Percentiles rank a stretch among this genome's conserved stretches.
These are phyloP conservation scores for Pyricularia sp. DNA, from an alignment of 2,329 filamentous ascomycete genomes.

Conservation along the genomic window DNA sequence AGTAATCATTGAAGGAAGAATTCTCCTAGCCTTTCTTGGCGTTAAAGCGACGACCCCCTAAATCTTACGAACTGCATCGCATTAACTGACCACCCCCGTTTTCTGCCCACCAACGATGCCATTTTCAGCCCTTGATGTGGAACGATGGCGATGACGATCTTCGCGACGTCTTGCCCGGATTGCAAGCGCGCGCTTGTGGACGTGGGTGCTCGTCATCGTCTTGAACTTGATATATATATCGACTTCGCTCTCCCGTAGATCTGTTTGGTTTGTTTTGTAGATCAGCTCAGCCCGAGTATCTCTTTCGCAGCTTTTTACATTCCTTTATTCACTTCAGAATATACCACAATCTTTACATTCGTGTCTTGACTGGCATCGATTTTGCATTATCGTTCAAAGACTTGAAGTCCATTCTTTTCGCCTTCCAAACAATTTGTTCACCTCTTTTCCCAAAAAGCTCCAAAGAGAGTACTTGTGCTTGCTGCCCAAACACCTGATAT, in stretches of 20 bases:
- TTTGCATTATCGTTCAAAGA: background rate
- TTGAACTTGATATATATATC: background rate
- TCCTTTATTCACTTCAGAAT: background rate
- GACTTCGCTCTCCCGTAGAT: background rate
- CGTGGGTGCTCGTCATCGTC: background rate
- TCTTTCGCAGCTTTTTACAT: background rate
- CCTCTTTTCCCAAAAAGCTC: background rate
- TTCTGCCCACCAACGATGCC: background rate
- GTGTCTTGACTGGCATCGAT: background rate
- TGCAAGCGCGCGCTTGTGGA: background rate
- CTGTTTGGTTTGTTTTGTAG: background rate
- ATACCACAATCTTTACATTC: background rate
- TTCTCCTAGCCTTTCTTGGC: background rate
- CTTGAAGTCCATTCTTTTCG: background rate
- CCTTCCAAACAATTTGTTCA: background rate
- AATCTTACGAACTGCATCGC: background rate
- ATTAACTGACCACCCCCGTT: background rate
- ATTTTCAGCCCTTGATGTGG: background rate
- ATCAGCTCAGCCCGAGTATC: background rate
- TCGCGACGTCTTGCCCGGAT: background rate
- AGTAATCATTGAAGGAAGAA: background rate
- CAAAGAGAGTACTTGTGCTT: background rate
- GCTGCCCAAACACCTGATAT: background rate
- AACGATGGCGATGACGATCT: background rate
- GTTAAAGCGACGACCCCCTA: background rate